A percentile compares a stretch with the other conserved stretches of the same genome.
phyloP scores from a whole-genome alignment of 2,329 filamentous ascomycete genomes.

The Geosmithia flava region DNA sequence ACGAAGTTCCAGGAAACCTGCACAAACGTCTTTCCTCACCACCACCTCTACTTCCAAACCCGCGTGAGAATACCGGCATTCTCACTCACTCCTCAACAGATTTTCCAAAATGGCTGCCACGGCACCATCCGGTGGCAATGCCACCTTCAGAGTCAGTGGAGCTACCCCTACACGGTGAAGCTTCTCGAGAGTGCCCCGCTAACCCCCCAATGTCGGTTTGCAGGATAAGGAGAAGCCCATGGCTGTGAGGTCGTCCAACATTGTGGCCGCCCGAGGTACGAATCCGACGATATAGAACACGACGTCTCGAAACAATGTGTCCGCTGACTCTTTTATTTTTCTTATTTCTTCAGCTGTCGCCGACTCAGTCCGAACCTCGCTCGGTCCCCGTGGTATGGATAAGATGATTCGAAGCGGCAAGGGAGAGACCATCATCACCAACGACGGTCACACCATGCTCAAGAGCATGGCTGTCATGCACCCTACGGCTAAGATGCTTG shows the following conservation, averaged over 20 bases:
- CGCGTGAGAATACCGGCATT: slow-evolving; percentile 10
- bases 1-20: slow-evolving; percentile 1
- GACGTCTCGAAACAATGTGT: neutral
- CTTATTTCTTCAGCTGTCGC: slow-evolving; percentile 57
- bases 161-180: slow-evolving; percentile 10
- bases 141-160: slow-evolving; percentile 42
- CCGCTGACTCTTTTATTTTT: slow-evolving; percentile 3
- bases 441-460: slow-evolving; percentile 98
- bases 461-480: slow-evolving; percentile 99
- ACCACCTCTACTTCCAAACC: slow-evolving; percentile 7
- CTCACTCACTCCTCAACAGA: slow-evolving; percentile 15
- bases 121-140: slow-evolving; percentile 26
- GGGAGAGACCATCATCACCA: slow-evolving; percentile 97
- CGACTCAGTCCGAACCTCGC: slow-evolving; percentile 92
- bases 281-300: slow-evolving; percentile 1
- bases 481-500: slow-evolving; percentile 98
- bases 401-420: slow-evolving; percentile 98
- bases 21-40: slow-evolving; percentile 1
- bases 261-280: slow-evolving; percentile 88
- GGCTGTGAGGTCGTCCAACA: slow-evolving; percentile 92
- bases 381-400: slow-evolving; percentile 95
- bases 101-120: slow-evolving; percentile 31
- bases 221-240: slow-evolving; percentile 95
- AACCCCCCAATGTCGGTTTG: slow-evolving; percentile 9
- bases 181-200: slow-evolving; percentile 24